Evolutionary conservation across 495 filamentous ascomycete genomes (phyloP).

Genomic region (Aspergillus wentii): DNA sequence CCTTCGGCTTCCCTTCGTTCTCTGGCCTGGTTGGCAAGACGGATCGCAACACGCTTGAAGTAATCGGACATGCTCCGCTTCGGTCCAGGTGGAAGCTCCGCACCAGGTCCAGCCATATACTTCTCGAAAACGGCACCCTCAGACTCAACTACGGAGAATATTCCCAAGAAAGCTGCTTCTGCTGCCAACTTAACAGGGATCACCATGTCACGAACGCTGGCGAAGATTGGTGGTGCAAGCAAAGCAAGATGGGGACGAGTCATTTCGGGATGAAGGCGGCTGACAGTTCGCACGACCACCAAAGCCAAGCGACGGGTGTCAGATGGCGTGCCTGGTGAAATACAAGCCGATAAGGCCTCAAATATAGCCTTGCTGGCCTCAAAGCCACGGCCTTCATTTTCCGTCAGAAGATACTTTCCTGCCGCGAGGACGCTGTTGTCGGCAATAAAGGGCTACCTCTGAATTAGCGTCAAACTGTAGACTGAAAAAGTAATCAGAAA

Average conservation of each 20-base stretch:
- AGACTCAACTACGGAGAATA: constrained; percentile 87
- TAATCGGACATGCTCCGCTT: constrained; percentile 96
- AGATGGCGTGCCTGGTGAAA: constrained; percentile 67
- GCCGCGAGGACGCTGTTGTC: constrained; percentile 90
- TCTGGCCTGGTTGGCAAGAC: constrained; percentile 75
- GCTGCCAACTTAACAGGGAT: constrained; percentile 95
- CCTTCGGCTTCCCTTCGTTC: constrained; percentile 89
- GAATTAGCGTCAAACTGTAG: constrained; percentile 12
- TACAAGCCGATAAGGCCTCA: constrained; percentile 64
- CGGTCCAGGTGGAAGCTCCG: constrained; percentile 57
- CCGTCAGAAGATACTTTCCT: constrained; percentile 85
- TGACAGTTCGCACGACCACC: constrained; percentile 83
- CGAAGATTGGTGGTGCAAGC: constrained; percentile 80
- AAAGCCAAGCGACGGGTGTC: constrained; percentile 85
- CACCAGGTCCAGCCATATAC: constrained; percentile 64
- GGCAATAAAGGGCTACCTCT: constrained; percentile 64
- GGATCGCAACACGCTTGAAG: constrained; percentile 85
- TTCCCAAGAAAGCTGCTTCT: constrained; percentile 87
- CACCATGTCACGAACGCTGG: constrained; percentile 84
- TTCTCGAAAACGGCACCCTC: constrained; percentile 87
- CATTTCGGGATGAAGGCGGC: constrained; percentile 68
- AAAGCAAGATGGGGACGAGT: constrained; percentile 72
- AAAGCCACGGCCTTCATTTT: constrained; percentile 39
- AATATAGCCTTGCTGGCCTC: constrained; percentile 76
- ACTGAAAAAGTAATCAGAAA: constrained; percentile 2